phyloP scores from a whole-genome alignment of 2,329 filamentous ascomycete genomes.

The Onygenales sp. region DNA sequence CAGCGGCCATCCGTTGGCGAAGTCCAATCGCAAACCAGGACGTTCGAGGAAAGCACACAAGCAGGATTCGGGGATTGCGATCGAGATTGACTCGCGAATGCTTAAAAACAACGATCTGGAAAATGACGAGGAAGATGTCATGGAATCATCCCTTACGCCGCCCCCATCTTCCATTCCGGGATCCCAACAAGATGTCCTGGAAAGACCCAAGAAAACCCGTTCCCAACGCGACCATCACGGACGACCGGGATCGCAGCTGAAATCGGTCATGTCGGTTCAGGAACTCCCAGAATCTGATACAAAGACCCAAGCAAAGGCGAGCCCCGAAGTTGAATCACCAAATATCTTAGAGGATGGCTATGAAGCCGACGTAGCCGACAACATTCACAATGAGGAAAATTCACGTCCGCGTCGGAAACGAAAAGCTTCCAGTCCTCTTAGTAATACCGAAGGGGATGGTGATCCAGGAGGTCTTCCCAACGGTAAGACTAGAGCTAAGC shows the following conservation, averaged over 20 bases:
- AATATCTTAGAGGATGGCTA: background rate
- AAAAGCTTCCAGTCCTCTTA: conserved; percentile 1
- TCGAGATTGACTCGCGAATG: no score
- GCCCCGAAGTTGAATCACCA: background rate
- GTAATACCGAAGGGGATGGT: background rate
- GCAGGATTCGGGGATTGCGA: background rate
- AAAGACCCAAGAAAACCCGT: background rate
- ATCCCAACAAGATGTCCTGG: background rate
- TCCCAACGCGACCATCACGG: background rate
- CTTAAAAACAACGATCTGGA: background rate
- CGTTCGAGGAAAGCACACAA: background rate
- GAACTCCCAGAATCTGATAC: background rate
- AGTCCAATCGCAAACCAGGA: background rate
- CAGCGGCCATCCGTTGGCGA: background rate
- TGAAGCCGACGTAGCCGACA: background rate
- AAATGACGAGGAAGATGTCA: background rate
- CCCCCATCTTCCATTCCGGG: background rate
- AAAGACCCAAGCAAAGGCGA: background rate
- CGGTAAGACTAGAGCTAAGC: background rate
- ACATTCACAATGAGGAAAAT: background rate
- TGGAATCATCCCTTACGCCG: background rate
- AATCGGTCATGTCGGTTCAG: background rate
- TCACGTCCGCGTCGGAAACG: background rate
- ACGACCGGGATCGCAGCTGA: background rate
- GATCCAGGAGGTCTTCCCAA: background rate